Evolutionary conservation across 2,329 filamentous ascomycete species (phyloP).

Genomic region (Aspergillus quadrilineatus): DNA sequence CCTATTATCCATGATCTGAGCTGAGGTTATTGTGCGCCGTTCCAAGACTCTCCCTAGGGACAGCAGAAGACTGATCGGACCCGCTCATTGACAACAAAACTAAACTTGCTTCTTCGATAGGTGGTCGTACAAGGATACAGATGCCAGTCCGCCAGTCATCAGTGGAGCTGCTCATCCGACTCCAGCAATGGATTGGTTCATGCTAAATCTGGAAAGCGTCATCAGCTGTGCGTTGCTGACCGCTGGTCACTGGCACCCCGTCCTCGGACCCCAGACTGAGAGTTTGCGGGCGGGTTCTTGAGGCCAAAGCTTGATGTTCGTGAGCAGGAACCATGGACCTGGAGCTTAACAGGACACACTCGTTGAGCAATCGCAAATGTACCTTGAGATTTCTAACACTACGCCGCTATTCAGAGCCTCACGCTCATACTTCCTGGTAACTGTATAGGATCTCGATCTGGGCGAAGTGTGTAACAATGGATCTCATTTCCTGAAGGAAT

Average conservation of each 20-base stretch:
- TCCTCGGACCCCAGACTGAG: neutral
- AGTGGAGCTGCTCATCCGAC: constrained; percentile 10
- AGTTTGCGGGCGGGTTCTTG: neutral
- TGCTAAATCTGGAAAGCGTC: constrained; percentile 1
- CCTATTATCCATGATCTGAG: neutral
- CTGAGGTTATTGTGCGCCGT: neutral
- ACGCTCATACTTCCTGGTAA: neutral
- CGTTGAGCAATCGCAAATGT: neutral
- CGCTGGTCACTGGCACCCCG: neutral
- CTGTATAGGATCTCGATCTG: too few species aligned
- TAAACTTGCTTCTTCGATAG: neutral
- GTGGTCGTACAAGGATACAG: neutral
- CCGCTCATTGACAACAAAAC: neutral
- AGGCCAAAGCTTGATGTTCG: neutral
- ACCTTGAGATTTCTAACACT: neutral
- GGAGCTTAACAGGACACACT: neutral
- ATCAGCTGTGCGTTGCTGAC: constrained; percentile 2
- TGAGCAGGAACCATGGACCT: neutral
- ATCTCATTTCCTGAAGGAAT: neutral
- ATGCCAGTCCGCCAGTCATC: constrained; percentile 15
- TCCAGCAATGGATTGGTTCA: constrained; percentile 7
- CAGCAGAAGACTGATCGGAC: constrained; percentile 1
- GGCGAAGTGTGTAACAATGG: neutral
- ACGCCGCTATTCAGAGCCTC: neutral
- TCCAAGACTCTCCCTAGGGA: neutral